A percentile compares a stretch with the other conserved stretches of the same genome.
phyloP scores from a whole-genome alignment of 352 stramenopile species.

The Pythium myriotylum region DNA sequence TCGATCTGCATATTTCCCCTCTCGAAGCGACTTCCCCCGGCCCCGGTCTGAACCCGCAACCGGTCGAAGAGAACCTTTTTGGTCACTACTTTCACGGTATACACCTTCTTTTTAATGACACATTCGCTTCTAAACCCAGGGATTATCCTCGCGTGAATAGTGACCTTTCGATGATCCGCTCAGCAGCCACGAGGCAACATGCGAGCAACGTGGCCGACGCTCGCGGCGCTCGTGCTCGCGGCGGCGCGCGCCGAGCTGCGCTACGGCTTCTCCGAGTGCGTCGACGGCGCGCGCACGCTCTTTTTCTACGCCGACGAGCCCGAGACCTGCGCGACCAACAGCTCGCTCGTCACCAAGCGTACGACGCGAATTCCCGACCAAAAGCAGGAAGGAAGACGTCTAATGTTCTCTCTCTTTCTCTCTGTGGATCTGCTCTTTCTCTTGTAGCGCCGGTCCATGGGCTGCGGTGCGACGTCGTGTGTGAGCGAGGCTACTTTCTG shows the following conservation, averaged over 20 bases:
- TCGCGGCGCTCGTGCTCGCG: neutral
- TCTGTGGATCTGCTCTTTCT: slow-evolving; percentile 4
- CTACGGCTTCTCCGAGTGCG: slow-evolving; percentile 83
- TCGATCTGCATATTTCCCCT: too few relatives aligned
- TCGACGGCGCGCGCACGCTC: slow-evolving; percentile 73
- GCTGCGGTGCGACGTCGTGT: slow-evolving; percentile 73
- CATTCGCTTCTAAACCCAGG: neutral
- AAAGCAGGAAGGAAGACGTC: too few relatives aligned
- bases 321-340: slow-evolving; percentile 48
- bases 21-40: too few relatives aligned
- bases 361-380: too few relatives aligned
- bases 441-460: slow-evolving; percentile 61
- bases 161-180: slow-evolving; percentile 3
- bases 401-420: too few relatives aligned
- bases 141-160: neutral
- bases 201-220: slow-evolving; percentile 13
- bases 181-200: neutral
- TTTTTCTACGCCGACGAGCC: slow-evolving; percentile 69
- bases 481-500: slow-evolving; percentile 70
- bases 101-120: too few relatives aligned
- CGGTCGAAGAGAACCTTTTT: too few relatives aligned
- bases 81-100: too few relatives aligned
- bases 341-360: slow-evolving; percentile 49
- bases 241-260: slow-evolving; percentile 15
- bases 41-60: too few relatives aligned